phyloP scores from a whole-genome alignment of 2,329 filamentous ascomycete species.

The Lasiodiplodia sp. region DNA sequence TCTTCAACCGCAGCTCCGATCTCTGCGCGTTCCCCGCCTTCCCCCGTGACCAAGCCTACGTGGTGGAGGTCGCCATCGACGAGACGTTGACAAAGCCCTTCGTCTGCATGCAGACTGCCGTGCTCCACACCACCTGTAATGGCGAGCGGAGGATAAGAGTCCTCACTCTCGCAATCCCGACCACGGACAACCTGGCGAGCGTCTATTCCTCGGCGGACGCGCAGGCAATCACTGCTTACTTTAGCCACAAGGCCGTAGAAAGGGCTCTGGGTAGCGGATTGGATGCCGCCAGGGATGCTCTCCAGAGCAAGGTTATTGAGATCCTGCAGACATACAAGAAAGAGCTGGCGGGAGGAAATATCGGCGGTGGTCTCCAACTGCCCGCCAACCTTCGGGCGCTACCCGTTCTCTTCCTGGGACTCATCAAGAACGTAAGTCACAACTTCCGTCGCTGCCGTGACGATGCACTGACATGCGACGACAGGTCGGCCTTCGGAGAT shows the following conservation, averaged over 20 bases:
- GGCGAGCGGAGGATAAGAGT: slow-evolving; percentile 95
- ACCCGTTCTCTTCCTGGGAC: slow-evolving; percentile 86
- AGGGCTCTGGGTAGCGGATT: slow-evolving; percentile 83
- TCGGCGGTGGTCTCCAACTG: slow-evolving; percentile 86
- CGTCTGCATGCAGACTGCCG: slow-evolving; percentile 91
- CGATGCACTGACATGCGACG: slow-evolving; percentile 29
- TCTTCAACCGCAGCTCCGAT: slow-evolving; percentile 98
- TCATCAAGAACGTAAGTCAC: slow-evolving; percentile 87
- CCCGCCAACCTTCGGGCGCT: slow-evolving; percentile 89
- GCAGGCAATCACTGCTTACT: slow-evolving; percentile 90
- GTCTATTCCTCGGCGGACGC: slow-evolving; percentile 96
- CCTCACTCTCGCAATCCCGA: slow-evolving; percentile 90
- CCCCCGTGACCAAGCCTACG: slow-evolving; percentile 95
- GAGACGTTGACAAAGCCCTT: slow-evolving; percentile 91
- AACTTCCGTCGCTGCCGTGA: neutral
- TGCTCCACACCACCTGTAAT: slow-evolving; percentile 97
- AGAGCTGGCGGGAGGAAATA: slow-evolving; percentile 93
- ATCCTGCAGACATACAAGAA: slow-evolving; percentile 95
- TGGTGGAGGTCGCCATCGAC: slow-evolving; percentile 97
- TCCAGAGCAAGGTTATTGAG: slow-evolving; percentile 91
- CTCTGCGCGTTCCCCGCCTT: slow-evolving; percentile 98
- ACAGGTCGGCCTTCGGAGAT: slow-evolving; percentile 82
- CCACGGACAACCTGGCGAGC: slow-evolving; percentile 87
- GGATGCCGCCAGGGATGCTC: slow-evolving; percentile 86
- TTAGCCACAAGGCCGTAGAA: slow-evolving; percentile 97